Base-by-base conservation (phyloP, 192 early-diverging fungal species). In the Coemansia nantahalensis region DNA sequence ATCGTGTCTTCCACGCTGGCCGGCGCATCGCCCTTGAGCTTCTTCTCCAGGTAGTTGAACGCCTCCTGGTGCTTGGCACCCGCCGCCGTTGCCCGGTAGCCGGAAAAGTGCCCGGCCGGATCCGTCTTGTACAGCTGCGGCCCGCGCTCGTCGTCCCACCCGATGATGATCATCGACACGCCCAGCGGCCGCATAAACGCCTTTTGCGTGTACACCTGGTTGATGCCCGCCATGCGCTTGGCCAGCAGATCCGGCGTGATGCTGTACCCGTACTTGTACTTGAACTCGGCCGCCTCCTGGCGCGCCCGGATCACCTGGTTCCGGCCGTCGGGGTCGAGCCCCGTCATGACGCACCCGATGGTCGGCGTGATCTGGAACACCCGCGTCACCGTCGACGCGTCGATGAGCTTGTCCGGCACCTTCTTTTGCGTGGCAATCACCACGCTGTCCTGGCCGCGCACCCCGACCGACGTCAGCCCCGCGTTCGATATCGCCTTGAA, bases 401-500 rank as follows among this genome's bases (percentile, higher is more conserved):
- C 97, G 44, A 98, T 79, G 13, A 99, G 79, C 82, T 97, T 97
- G 70, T 99, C 95, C 2, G 65, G 79, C 36, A 99, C 88, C 70
- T 99, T 99, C 79, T 93, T 95, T 60, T 99, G 97, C 26, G 94
- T 96, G 48, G 88, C 90, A 39, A 98, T 83, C 30, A 98, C 95
- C 33, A 86, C 90, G 59, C 86, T 85, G 78, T 97, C 93, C 66
- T 95, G 89, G 41, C 97, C 97, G 48, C 93, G 85, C 33, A 99
- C 85, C 39, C 93, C 95, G 33, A 99, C 86, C 38, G 93, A 91
- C 7, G 97, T 99, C 60, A 95, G 77, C 37, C 94, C 95, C 19
- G 90, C 84, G 68, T 95, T 97, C 28, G 93, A 87, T 59, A 99
- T 98, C n/a, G 97, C 97, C 78, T 99, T 99, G 80, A 98, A 98